Percentiles rank a stretch among this genome's conserved stretches.
Conservation (phyloP, 2,329 filamentous ascomycete genomes). For the Cytospora leucostoma region DNA sequence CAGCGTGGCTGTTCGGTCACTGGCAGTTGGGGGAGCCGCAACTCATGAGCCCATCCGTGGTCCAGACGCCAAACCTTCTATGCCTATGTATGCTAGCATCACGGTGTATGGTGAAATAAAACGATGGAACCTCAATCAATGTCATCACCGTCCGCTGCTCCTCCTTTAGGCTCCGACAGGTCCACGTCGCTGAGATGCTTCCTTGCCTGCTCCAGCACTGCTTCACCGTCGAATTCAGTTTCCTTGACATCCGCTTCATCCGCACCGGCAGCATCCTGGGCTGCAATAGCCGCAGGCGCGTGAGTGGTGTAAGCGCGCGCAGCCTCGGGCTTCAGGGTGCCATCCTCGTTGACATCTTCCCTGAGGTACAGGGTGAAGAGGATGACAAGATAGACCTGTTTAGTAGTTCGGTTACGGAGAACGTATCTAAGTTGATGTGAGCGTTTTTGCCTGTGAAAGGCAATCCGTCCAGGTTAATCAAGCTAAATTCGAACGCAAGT, state of each 20-base stretch:
- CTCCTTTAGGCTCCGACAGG: slow-evolving; percentile 30
- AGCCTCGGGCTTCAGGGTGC: slow-evolving; percentile 50
- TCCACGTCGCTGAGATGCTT: slow-evolving; percentile 38
- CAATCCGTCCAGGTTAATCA: slow-evolving; percentile 25
- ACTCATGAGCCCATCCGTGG: not conserved
- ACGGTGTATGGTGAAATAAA: not conserved
- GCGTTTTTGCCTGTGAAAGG: slow-evolving; percentile 50
- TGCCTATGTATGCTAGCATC: not conserved
- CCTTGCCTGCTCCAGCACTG: slow-evolving; percentile 43
- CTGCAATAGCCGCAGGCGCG: slow-evolving; percentile 36
- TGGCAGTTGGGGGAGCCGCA: not conserved
- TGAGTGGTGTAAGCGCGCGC: slow-evolving; percentile 32
- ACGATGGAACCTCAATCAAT: slow-evolving; percentile 27
- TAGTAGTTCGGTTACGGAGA: slow-evolving; percentile 75
- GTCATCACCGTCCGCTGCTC: slow-evolving; percentile 18
- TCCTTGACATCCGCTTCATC: slow-evolving; percentile 30
- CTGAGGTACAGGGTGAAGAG: slow-evolving; percentile 75
- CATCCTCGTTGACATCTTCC: slow-evolving; percentile 63
- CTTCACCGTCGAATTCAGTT: slow-evolving; percentile 37
- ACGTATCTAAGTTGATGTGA: slow-evolving; percentile 90
- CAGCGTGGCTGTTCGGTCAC: not conserved
- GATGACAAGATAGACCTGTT: slow-evolving; percentile 77
- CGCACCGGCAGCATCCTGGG: slow-evolving; percentile 30
- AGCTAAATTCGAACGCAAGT: slow-evolving; percentile 31
- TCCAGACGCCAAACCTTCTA: not conserved